Conservation (phyloP, 768 basidiomycete genomes). For the Dendrothele bispora region DNA sequence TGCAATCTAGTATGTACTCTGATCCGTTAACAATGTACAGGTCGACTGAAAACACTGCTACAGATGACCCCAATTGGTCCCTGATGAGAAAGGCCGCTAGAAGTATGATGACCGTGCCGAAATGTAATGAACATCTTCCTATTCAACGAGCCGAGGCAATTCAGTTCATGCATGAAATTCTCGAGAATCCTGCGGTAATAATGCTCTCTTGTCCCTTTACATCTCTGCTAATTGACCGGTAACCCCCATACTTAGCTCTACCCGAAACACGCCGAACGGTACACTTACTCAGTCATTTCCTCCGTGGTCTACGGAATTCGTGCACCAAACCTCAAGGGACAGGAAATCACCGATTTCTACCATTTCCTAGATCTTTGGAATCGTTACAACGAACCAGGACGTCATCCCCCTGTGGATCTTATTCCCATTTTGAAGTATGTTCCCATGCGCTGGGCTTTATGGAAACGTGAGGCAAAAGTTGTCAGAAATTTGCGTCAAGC, state of each 20-base stretch:
- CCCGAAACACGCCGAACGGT: conserved; percentile 13
- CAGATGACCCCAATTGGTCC: background rate
- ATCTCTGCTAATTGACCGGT: background rate
- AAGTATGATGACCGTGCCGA: conserved; percentile 18
- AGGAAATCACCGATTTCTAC: conserved; percentile 8
- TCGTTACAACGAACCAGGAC: conserved; percentile 7
- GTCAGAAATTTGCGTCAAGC: no score
- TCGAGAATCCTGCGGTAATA: conserved; percentile 26
- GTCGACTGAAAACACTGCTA: background rate
- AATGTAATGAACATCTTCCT: conserved; percentile 15
- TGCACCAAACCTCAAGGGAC: conserved; percentile 10
- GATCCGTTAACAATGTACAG: background rate
- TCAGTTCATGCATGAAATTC: conserved; percentile 28
- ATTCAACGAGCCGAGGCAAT: conserved; percentile 5
- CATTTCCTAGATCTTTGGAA: background rate
- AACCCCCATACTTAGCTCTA: conserved; percentile 23
- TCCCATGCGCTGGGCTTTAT: conserved; percentile 18
- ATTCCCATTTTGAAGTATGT: conserved; percentile 16
- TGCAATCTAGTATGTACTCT: conserved; percentile 8
- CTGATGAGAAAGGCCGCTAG: conserved; percentile 14
- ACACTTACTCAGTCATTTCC: conserved; percentile 11
- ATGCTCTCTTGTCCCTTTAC: background rate
- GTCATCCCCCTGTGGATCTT: conserved; percentile 13
- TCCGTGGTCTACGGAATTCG: conserved; percentile 17
- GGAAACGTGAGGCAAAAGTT: no score